phyloP scores from a whole-genome alignment of 768 basidiomycete genomes.

The Coprinopsis cinerea region DNA sequence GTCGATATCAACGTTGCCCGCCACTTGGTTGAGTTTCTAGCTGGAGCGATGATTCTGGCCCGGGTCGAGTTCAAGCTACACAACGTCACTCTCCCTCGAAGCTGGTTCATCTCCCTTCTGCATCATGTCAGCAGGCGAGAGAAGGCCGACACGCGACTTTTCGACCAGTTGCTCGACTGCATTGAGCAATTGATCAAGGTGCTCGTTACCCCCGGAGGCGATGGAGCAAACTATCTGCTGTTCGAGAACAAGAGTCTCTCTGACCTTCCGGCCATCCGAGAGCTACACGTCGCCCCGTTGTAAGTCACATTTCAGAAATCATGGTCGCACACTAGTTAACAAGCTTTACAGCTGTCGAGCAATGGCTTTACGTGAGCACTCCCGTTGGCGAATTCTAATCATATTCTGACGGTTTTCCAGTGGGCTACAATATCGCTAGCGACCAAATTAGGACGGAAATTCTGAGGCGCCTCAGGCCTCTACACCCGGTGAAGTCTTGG shows the following conservation, averaged over 20 bases:
- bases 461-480: conserved; percentile 9
- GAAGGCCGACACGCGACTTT: conserved; percentile 1
- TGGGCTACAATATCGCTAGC: conserved; percentile 25
- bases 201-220: neutral
- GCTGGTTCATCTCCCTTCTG: conserved; percentile 37
- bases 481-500: conserved; percentile 11
- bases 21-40: conserved; percentile 45
- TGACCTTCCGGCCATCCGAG: conserved; percentile 20
- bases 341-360: conserved; percentile 34
- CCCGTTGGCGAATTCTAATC: neutral
- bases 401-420: conserved; percentile 13
- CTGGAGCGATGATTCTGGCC: conserved; percentile 34
- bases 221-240: conserved; percentile 16
- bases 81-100: conserved; percentile 46
- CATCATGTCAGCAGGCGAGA: conserved; percentile 7
- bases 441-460: conserved; percentile 12
- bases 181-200: neutral
- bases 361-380: conserved; percentile 38
- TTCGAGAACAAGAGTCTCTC: conserved; percentile 18
- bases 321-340: neutral
- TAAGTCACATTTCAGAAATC: conserved; percentile 20
- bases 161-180: conserved; percentile 2
- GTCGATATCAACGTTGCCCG: conserved; percentile 46
- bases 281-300: conserved; percentile 44
- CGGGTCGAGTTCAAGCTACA: conserved; percentile 27